Percentiles rank a stretch among this genome's conserved stretches.
These are phyloP conservation scores for Chimonanthus salicifolius DNA, from an alignment of 164 flowering plant species.

Conservation along the genomic window DNA sequence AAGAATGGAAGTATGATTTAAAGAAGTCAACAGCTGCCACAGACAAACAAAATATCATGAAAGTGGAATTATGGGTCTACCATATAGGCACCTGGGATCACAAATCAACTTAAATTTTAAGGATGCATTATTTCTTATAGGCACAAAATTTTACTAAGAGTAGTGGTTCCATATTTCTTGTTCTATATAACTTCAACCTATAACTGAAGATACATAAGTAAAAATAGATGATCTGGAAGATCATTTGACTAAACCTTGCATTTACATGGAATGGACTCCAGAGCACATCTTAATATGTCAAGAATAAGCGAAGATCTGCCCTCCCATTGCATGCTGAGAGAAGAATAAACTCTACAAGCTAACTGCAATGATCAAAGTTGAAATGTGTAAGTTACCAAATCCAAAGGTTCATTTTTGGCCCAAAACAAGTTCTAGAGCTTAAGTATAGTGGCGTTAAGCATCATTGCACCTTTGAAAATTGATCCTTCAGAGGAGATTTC, in stretches of 20 bases:
- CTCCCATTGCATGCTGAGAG: conserved; percentile 30
- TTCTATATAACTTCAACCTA: not conserved
- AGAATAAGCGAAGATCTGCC: conserved; percentile 18
- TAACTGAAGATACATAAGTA: not conserved
- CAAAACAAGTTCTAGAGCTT: not conserved
- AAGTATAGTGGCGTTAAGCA: not conserved
- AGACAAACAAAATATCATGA: no score
- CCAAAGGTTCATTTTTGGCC: not conserved
- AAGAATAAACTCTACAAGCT: conserved; percentile 47
- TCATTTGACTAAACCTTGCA: conserved; percentile 43
- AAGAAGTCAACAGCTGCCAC: not conserved
- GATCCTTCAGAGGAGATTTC: conserved; percentile 43
- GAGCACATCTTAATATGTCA: conserved; percentile 33
- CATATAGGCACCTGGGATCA: not conserved
- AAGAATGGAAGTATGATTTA: not conserved
- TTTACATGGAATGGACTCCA: conserved; percentile 27
- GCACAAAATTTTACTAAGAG: no score
- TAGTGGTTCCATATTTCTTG: not conserved
- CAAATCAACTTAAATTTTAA: not conserved
- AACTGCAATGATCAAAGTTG: conserved; percentile 44
- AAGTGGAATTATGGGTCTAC: not conserved
- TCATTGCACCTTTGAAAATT: conserved; percentile 44
- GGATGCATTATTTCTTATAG: no score
- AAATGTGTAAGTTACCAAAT: conserved; percentile 1
- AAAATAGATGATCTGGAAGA: not conserved